Conservation (phyloP, 2,329 filamentous ascomycete genomes). For the Ophiostoma tasmaniense region DNA sequence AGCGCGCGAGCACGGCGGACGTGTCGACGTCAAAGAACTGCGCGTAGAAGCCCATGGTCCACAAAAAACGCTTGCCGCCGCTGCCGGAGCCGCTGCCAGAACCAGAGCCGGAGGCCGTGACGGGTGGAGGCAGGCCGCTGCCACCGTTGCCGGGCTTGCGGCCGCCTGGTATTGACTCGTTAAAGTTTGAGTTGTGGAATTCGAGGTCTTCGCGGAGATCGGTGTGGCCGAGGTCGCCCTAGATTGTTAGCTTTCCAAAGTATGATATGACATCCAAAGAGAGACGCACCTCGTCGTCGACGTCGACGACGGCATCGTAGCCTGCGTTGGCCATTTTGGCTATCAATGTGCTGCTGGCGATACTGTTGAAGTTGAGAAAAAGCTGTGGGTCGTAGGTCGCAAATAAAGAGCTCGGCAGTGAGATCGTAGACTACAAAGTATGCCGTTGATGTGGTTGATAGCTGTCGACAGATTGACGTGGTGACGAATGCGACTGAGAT, state of each 20-base stretch:
- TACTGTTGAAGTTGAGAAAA: neutral
- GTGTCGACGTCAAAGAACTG: slow-evolving; percentile 99
- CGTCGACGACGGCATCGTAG: slow-evolving; percentile 96
- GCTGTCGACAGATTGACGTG: neutral
- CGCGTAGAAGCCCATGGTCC: slow-evolving; percentile 86
- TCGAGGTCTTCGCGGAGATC: slow-evolving; percentile 98
- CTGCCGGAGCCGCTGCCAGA: slow-evolving; percentile 30
- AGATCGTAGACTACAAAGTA: neutral
- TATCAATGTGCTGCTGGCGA: neutral
- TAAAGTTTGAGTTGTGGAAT: slow-evolving; percentile 90
- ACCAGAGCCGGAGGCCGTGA: slow-evolving; percentile 40
- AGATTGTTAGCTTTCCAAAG: neutral
- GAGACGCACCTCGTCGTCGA: slow-evolving; percentile 73
- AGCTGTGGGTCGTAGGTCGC: neutral
- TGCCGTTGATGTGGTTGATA: neutral
- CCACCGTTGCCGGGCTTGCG: slow-evolving; percentile 41
- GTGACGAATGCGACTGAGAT: neutral
- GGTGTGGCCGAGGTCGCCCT: slow-evolving; percentile 97
- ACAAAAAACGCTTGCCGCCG: slow-evolving; percentile 74
- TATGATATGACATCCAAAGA: no score
- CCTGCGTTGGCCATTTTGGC: slow-evolving; percentile 70
- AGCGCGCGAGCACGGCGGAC: slow-evolving; percentile 75
- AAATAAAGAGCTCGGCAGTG: no score
- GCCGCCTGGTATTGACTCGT: slow-evolving; percentile 44
- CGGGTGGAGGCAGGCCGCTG: slow-evolving; percentile 48